phyloP scores from a whole-genome alignment of 345 rosid species.

The Linum usitatissimum region DNA sequence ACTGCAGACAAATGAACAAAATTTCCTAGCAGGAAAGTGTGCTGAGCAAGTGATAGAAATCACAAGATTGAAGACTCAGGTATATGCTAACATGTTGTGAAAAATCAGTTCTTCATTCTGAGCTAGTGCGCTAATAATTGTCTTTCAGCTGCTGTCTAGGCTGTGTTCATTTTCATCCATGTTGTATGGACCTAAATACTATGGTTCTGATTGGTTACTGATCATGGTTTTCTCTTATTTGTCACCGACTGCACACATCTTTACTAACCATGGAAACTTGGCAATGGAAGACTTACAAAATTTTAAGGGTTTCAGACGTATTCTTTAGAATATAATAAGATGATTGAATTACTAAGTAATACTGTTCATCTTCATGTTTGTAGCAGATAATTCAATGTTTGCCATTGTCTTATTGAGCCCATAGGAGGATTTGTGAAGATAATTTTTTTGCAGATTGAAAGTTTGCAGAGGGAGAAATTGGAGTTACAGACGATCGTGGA shows the following conservation, averaged over 20 bases:
- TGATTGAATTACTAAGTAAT: not conserved
- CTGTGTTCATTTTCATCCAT: not conserved
- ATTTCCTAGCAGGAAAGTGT: conserved; percentile 44
- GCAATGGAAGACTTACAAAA: not conserved
- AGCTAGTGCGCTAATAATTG: not conserved
- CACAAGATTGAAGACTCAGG: conserved; percentile 49
- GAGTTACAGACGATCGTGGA: conserved; percentile 64
- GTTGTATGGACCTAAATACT: not conserved
- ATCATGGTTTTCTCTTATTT: not conserved
- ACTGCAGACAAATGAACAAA: conserved; percentile 57
- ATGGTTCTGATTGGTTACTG: not conserved
- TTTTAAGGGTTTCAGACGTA: not conserved
- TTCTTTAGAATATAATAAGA: not conserved
- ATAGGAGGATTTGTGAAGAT: conserved; percentile 7
- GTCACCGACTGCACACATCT: not conserved
- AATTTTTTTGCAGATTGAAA: conserved; percentile 56
- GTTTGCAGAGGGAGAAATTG: conserved; percentile 56
- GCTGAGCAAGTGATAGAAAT: conserved; percentile 56
- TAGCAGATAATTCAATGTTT: not conserved
- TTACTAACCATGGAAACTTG: not conserved
- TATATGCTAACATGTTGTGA: conserved; percentile 30
- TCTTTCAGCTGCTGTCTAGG: not conserved
- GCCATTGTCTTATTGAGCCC: not conserved
- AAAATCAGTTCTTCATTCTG: not conserved
- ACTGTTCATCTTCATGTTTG: not conserved